Base-by-base conservation (phyloP, 2,329 filamentous ascomycete genomes). In the Meredithiella fracta region DNA sequence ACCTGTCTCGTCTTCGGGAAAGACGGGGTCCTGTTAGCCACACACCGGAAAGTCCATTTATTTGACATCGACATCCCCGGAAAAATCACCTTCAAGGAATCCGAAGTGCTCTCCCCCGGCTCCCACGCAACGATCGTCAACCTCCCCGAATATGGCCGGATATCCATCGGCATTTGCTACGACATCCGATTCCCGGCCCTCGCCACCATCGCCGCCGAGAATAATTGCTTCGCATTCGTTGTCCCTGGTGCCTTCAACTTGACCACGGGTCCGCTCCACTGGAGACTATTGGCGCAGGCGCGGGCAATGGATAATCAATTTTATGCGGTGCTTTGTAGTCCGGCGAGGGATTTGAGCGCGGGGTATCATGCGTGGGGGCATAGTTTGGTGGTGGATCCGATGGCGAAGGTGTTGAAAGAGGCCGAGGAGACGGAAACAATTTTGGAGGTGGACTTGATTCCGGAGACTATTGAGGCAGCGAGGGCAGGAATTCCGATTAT, bases 1-100 rank as follows among this genome's bases (percentile, higher is more conserved):
- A 97, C 92, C 2, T 84, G 80, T 26, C 73, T 98, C 50, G 80
- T 85, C 6, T 98, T 98, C 69, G 79, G 75, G 0, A 90, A 89
- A 0, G 71, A 75, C 8, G 92, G 92, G 3, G 67, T 75, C n/a
- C 74, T 96, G 51, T 75, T 98, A n/a, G 87, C 82, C 4, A 86
- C 82, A 1, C 90, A 97, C 68, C 80, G 92, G 63, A 98, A 98
- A 72, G 82, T 92, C 47, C 92, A 98, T 69, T 77, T 98, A 47
- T 98, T 98, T 69, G 92, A 97, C 70, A 98, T 98, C 63, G 84
- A 94, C 67, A 97, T 98, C 61, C 92, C 92, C 0, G 91, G 89
- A 60, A 90, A 90, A 72, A 95, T 98, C 67, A 83, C 72, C 11
- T 98, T 98, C 71, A 79, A 79, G 60, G 92, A 98, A 70, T 89